Evolutionary conservation across 2,329 filamentous ascomycete species (phyloP).

Genomic region (Capronia americana): DNA sequence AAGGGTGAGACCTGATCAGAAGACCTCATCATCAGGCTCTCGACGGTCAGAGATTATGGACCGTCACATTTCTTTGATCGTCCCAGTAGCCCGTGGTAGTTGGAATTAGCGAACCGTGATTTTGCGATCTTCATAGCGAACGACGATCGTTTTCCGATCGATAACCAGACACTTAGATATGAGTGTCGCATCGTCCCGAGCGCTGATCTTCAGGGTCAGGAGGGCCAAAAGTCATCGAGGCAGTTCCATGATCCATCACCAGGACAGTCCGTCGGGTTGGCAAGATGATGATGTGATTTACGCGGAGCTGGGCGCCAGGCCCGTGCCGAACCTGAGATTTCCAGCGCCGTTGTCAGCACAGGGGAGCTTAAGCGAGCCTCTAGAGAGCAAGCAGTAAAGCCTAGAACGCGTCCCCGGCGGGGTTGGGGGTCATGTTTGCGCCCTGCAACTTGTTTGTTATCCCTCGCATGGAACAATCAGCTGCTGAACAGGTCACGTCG

Average conservation of each 20-base stretch:
- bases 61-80: background rate
- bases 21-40: conserved; percentile 3
- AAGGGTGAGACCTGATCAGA: background rate
- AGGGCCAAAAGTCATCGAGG: background rate
- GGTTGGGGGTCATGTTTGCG: background rate
- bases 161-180: background rate
- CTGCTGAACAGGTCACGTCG: conserved; percentile 13
- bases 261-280: background rate
- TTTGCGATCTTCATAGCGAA: background rate
- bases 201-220: background rate
- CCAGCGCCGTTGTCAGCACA: conserved; percentile 1
- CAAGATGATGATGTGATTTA: conserved; percentile 7
- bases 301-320: conserved; percentile 10
- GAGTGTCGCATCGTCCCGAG: background rate
- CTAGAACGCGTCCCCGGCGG: background rate
- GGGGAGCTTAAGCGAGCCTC: conserved; percentile 15
- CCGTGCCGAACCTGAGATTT: conserved; percentile 9
- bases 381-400: conserved; percentile 17
- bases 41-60: background rate
- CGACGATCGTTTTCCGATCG: background rate
- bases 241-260: background rate
- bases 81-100: background rate
- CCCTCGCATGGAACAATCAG: background rate
- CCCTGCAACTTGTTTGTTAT: background rate
- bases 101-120: background rate